Conservation (phyloP, 1,284 basidiomycete genomes). For the Heterobasidion occidentale region DNA sequence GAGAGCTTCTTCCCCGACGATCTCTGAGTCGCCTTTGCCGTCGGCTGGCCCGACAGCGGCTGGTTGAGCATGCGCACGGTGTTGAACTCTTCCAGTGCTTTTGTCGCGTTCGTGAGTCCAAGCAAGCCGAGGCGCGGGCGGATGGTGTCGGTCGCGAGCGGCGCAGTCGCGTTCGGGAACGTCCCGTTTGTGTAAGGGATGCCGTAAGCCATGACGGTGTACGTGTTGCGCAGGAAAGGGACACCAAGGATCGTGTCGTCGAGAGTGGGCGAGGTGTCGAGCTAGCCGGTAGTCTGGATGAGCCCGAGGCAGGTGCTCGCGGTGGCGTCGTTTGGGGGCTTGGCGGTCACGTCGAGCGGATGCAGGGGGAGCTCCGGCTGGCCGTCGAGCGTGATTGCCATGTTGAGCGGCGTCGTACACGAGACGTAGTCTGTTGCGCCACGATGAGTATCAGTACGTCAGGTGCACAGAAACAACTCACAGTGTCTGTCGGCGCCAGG, state of each 20-base stretch:
- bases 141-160: conserved; percentile 17
- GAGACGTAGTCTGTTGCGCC: conserved; percentile 53
- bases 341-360: conserved; percentile 58
- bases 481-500: conserved; percentile 56
- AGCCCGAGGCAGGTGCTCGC: conserved; percentile 52
- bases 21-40: not conserved
- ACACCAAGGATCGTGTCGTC: conserved; percentile 69
- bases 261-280: conserved; percentile 26
- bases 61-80: conserved; percentile 55
- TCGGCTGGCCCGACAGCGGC: conserved; percentile 26
- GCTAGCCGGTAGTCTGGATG: conserved; percentile 45
- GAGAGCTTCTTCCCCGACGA: conserved; percentile 28
- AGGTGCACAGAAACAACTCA: conserved; percentile 23
- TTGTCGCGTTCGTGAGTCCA: conserved; percentile 46
- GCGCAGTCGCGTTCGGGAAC: conserved; percentile 26
- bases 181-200: conserved; percentile 34
- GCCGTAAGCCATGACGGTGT: conserved; percentile 64
- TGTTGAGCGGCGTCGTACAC: conserved; percentile 59
- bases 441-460: not conserved
- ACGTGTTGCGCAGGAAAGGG: conserved; percentile 66
- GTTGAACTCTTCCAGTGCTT: conserved; percentile 56
- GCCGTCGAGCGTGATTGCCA: conserved; percentile 55
- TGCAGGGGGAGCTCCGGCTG: conserved; percentile 52
- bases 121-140: conserved; percentile 50
- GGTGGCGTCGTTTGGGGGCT: conserved; percentile 22